Base-by-base conservation (phyloP, 371 early-diverging fungal species). In the Parasitella parasitica region DNA sequence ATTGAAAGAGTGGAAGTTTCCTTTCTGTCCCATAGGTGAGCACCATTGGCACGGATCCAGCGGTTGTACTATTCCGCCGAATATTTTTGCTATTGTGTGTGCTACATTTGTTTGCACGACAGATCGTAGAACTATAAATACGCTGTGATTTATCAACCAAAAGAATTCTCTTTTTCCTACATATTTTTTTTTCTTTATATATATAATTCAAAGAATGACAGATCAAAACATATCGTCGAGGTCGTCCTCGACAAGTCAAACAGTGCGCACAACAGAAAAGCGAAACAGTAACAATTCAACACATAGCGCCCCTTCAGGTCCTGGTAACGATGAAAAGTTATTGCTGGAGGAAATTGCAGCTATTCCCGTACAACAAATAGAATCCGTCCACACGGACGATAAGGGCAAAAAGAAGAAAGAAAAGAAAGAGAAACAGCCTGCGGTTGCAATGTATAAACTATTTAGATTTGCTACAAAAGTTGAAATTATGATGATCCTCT, bases 381-480 rank as follows among this genome's bases (percentile, higher is more conserved):
- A 63, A 34, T 67, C 67, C 51, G 39, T 37, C 8, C 52, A 24
- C 28, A 52, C 4, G 50, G 55, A 59, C 28, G 51, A 67, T n/a
- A 61, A 52, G 18, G 49, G 62, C 16, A 75, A 74, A 41, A 71
- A 72, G 54, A 76, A 75, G 43, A 67, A 76, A 43, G 70, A 76
- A 54, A 76, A 80, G 62, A 59, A 72, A 57, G 71, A 71, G 27
- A 61, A 69, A 22, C 60, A 54, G 73, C 84, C 54, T 46, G 64
- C 64, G 2, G 78, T 89, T 2, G 64, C 88, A 2, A 72, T 84
- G 46, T 30, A 72, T 11, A 65, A 80, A 67, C 77, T 92, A 28
- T 91, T 85, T 63, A 81, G 88, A 41, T 92, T 87, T 60, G 88
- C 92, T 1, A 85, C 86, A 13, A 30, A 69, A 1, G 52, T 54